phyloP scores from a whole-genome alignment of 2,329 filamentous ascomycete species.

The Fusarium continuum region DNA sequence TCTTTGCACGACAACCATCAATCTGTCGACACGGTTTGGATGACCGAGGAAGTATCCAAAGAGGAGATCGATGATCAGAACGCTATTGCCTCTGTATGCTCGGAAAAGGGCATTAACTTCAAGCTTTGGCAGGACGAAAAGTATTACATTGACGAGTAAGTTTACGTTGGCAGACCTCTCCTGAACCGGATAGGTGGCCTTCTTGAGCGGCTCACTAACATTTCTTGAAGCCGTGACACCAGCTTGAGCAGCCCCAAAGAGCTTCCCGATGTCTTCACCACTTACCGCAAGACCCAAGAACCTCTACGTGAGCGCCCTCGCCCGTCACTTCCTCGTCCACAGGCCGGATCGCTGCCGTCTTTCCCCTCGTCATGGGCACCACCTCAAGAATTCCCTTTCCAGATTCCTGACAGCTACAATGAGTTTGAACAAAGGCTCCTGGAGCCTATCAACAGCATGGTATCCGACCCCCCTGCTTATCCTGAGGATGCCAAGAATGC shows the following conservation, averaged over 20 bases:
- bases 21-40: constrained; percentile 72
- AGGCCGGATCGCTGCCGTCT: constrained; percentile 62
- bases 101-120: constrained; percentile 65
- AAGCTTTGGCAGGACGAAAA: constrained; percentile 78
- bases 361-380: constrained; percentile 61
- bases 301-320: constrained; percentile 74
- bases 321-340: constrained; percentile 61
- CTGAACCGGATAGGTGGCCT: neutral
- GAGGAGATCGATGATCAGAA: constrained; percentile 75
- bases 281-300: constrained; percentile 77
- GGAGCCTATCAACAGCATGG: constrained; percentile 63
- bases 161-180: constrained; percentile 29
- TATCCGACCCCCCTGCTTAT: constrained; percentile 61
- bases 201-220: constrained; percentile 23
- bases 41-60: constrained; percentile 73
- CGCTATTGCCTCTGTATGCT: constrained; percentile 62
- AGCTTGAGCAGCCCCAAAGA: constrained; percentile 65
- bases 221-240: constrained; percentile 67
- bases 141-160: constrained; percentile 82
- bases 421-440: constrained; percentile 64
- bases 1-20: constrained; percentile 55
- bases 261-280: constrained; percentile 79
- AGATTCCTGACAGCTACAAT: constrained; percentile 65
- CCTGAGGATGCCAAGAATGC: constrained; percentile 65
- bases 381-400: constrained; percentile 68